Evolutionary conservation across 176 grass and related monocot species (phyloP), one percentile per base, ranked within the genome.

Genomic region (Oryza meridionalis): DNA sequence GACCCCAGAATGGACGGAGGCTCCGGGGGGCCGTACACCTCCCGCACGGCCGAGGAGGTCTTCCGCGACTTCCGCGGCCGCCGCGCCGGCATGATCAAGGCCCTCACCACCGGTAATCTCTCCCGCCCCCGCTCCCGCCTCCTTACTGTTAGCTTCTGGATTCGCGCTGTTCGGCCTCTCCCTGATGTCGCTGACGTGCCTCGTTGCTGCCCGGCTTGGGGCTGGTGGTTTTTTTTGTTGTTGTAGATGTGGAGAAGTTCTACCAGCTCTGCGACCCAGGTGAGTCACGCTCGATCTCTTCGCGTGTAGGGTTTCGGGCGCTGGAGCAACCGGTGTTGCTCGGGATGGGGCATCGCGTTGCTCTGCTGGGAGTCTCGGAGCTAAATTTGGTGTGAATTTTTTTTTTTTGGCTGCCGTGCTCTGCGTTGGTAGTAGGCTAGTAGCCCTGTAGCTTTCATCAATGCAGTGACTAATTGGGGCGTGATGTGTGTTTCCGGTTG

Each of bases 211-310:
- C 68, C 33, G 33, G 33, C 61, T 84, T 77, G 5, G 35, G 8
- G 33, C 74, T 88, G 24, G 43, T 86, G 55, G 12, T 65, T 77
- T 68, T 35, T 5, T 35, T 35, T 35, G n/a, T 4, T 73, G 68
- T 79, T 79, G 94, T 79, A 97, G 94, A 97, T 79, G 92, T 97
- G 72, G 94, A 97, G 76, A 97, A 94, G 88, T 97, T 97, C 72
- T 94, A 85, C 65, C 87, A 97, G 90, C 88, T 88, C 12, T 97
- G 94, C 82, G 94, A 97, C 92, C 94, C 94, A 61, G 94, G 94
- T 97, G 80, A 92, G 87, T 93, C 84, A 40, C 11, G 40, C 76
- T 89, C 73, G 86, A 84, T 84, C 83, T 89, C 76, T 59, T 84
- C 79, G 4, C 21, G 1, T 69, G 70, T 87, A 75, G 64, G 84